Percentiles rank a stretch among this genome's conserved stretches.
Evolutionary conservation across 495 filamentous ascomycete genomes (phyloP).

Genomic region (Melanomma pulvis-pyrius): DNA sequence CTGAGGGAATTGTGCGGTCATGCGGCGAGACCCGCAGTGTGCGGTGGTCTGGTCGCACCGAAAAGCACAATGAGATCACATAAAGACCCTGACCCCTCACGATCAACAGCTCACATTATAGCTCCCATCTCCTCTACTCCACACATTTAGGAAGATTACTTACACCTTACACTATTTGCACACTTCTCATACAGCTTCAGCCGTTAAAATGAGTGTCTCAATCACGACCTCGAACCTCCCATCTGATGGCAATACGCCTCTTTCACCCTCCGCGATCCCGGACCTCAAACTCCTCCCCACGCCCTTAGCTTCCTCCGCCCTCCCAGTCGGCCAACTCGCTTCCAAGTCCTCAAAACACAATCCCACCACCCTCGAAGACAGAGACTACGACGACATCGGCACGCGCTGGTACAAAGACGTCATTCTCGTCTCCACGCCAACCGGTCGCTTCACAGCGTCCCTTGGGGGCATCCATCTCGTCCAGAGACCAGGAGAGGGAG

Average conservation of each 20-base stretch:
- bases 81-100: conserved; percentile 26
- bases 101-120: not conserved
- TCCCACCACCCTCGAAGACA: conserved; percentile 19
- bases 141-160: not conserved
- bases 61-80: conserved; percentile 13
- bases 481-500: conserved; percentile 7
- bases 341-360: conserved; percentile 17
- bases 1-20: not conserved
- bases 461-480: conserved; percentile 13
- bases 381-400: conserved; percentile 33
- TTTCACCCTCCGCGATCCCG: conserved; percentile 20
- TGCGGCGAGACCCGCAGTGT: not conserved
- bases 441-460: conserved; percentile 4
- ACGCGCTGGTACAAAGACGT: conserved; percentile 34
- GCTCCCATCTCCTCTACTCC: not conserved
- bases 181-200: not conserved
- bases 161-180: not conserved
- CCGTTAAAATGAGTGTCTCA: conserved; percentile 10
- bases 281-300: conserved; percentile 16
- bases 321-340: conserved; percentile 27
- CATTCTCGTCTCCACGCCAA: conserved; percentile 4
- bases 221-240: not conserved
- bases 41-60: not conserved
- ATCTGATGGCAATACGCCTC: not conserved
- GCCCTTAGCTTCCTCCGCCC: conserved; percentile 7